Evolutionary conservation across 129 eudicot species (phyloP).

Genomic region (Gnaphalium uliginosum): DNA sequence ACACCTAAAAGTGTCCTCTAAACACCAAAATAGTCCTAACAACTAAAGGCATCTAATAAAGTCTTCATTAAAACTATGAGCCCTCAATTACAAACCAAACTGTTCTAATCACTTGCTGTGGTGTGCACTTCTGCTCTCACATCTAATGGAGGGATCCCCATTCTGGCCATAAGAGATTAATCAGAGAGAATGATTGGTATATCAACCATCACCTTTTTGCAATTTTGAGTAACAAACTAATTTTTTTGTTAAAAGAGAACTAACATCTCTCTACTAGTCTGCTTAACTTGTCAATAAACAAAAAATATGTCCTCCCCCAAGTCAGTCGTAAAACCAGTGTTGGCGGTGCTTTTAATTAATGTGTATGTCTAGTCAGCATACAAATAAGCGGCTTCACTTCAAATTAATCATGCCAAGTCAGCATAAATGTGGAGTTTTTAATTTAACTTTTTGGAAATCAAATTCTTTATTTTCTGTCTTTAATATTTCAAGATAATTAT

Average conservation of each 20-base stretch:
- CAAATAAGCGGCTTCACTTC: not conserved
- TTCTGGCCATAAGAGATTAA: not conserved
- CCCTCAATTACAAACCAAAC: slow-evolving; percentile 2
- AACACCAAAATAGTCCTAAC: not conserved
- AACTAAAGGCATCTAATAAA: not conserved
- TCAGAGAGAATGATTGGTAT: not conserved
- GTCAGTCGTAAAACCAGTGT: not conserved
- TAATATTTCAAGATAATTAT: not conserved
- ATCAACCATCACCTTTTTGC: not conserved
- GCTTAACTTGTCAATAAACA: not conserved
- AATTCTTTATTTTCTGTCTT: not conserved
- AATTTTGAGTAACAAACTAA: not conserved
- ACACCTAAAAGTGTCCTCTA: not conserved
- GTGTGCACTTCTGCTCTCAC: not conserved
- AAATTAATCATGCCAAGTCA: not conserved
- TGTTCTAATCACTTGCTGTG: not conserved
- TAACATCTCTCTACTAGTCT: not conserved
- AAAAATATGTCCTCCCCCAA: not conserved
- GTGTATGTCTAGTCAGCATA: not conserved
- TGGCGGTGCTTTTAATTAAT: not conserved
- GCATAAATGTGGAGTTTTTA: not conserved
- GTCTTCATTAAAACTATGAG: not conserved
- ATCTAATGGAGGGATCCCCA: not conserved
- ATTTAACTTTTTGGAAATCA: not conserved
- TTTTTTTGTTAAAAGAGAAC: not conserved